Conservation (phyloP, 2,329 filamentous ascomycete species). For the Pseudogymnoascus sp. region DNA sequence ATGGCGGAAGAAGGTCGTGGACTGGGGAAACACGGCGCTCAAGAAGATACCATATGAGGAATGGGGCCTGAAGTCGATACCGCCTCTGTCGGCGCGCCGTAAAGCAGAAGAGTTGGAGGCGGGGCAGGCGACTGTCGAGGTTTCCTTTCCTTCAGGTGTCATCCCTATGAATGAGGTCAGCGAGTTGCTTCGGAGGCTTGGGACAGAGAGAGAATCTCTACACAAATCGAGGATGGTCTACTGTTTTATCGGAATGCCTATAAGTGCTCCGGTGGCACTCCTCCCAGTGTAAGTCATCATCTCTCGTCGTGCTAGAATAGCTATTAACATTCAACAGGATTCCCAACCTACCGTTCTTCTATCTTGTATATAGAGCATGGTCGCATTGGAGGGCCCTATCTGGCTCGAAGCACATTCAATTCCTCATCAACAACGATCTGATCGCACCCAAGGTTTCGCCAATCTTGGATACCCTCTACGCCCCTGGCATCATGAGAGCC, state of each 20-base stretch:
- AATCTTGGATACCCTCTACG: constrained; percentile 68
- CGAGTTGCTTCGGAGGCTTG: constrained; percentile 59
- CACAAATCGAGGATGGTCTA: constrained; percentile 72
- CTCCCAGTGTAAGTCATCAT: constrained; percentile 66
- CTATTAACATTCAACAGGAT: constrained; percentile 46
- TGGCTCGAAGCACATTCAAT: constrained; percentile 78
- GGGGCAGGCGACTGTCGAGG: constrained; percentile 57
- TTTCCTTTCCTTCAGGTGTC: constrained; percentile 68
- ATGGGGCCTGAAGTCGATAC: constrained; percentile 95
- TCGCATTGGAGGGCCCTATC: constrained; percentile 82
- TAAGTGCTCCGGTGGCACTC: constrained; percentile 73
- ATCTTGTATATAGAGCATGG: constrained; percentile 83
- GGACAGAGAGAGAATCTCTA: constrained; percentile 70
- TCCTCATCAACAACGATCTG: constrained; percentile 67
- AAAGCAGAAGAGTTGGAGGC: constrained; percentile 57
- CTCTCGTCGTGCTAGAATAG: not conserved
- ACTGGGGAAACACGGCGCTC: constrained; percentile 78
- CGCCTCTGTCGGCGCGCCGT: constrained; percentile 63
- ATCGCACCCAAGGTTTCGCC: constrained; percentile 58
- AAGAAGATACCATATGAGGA: constrained; percentile 90
- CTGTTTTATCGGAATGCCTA: constrained; percentile 75
- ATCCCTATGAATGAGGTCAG: constrained; percentile 58
- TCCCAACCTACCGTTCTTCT: constrained; percentile 95
- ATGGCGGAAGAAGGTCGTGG: constrained; percentile 83
- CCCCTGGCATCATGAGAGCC: constrained; percentile 17